A percentile compares a stretch with the other conserved stretches of the same genome.
These are phyloP conservation scores for Flueggea neowawraea DNA, from an alignment of 441 rosid genomes.

Conservation along the genomic window DNA sequence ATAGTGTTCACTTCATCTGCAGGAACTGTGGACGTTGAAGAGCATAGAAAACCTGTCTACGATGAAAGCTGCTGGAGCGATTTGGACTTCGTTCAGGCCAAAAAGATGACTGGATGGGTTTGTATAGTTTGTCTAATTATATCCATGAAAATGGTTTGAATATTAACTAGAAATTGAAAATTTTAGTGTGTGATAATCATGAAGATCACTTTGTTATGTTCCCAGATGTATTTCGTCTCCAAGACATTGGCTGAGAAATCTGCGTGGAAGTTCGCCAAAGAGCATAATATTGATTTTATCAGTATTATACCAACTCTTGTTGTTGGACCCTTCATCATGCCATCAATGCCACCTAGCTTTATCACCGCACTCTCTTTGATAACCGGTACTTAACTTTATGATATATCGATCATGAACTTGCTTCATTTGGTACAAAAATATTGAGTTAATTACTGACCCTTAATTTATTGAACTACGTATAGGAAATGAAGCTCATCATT, in stretches of 20 bases:
- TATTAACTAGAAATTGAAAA: no score
- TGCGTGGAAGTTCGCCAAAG: conserved; percentile 78
- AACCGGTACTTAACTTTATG: conserved; percentile 35
- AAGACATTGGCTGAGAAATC: conserved; percentile 83
- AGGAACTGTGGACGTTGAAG: conserved; percentile 75
- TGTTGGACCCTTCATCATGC: conserved; percentile 82
- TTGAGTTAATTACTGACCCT: neutral
- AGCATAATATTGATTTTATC: conserved; percentile 63
- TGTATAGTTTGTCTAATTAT: conserved; percentile 7
- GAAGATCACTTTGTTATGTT: no score
- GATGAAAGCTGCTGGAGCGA: conserved; percentile 81
- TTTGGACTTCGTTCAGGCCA: conserved; percentile 49
- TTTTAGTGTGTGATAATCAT: no score
- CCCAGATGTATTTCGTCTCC: conserved; percentile 92
- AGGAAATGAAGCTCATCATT: conserved; percentile 87
- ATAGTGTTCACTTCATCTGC: conserved; percentile 89
- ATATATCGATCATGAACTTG: no score
- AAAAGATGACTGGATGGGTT: conserved; percentile 97
- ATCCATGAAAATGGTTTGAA: neutral
- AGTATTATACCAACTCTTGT: conserved; percentile 86
- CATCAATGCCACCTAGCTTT: conserved; percentile 88
- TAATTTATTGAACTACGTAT: neutral
- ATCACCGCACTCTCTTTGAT: conserved; percentile 73
- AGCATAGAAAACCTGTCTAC: conserved; percentile 44
- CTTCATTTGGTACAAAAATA: no score